A percentile compares a stretch with the other conserved stretches of the same genome.
Conservation (phyloP, 2,329 filamentous ascomycete genomes). For the Trematosphaeria pertusa region DNA sequence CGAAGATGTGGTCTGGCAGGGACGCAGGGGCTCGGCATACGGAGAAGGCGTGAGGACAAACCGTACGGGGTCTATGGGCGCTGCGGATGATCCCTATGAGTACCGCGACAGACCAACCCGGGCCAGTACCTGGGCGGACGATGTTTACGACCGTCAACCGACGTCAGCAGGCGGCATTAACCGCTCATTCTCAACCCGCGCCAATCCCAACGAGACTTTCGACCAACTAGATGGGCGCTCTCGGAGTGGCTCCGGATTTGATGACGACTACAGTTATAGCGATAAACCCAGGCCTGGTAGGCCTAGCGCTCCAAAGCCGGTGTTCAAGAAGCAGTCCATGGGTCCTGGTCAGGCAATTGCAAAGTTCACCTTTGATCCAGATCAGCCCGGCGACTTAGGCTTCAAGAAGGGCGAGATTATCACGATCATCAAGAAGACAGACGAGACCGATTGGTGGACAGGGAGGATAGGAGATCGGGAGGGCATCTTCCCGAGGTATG, state of each 20-base stretch:
- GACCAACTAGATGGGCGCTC: constrained; percentile 50
- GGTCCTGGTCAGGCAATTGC: constrained; percentile 83
- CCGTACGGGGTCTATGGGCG: constrained; percentile 50
- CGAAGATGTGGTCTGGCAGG: constrained; percentile 86
- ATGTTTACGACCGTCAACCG: constrained; percentile 69
- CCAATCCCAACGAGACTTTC: constrained; percentile 59
- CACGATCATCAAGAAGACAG: constrained; percentile 92
- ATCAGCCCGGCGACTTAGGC: constrained; percentile 87
- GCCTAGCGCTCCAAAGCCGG: constrained; percentile 88
- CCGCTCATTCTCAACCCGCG: constrained; percentile 59
- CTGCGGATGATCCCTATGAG: constrained; percentile 53
- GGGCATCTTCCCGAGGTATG: constrained; percentile 88
- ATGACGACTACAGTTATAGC: constrained; percentile 61
- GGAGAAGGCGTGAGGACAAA: constrained; percentile 69
- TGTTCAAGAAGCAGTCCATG: constrained; percentile 65
- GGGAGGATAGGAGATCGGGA: constrained; percentile 83
- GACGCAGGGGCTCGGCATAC: constrained; percentile 71
- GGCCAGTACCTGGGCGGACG: constrained; percentile 76
- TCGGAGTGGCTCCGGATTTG: constrained; percentile 50
- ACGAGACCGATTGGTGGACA: constrained; percentile 97
- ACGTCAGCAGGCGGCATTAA: constrained; percentile 47
- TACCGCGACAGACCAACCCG: constrained; percentile 66
- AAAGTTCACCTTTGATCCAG: constrained; percentile 91
- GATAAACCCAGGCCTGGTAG: constrained; percentile 71
- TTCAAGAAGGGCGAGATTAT: constrained; percentile 99